A percentile compares a stretch with the other conserved stretches of the same genome.
These are phyloP conservation scores for Euphorbia schlechtendalii DNA, from an alignment of 441 rosid genomes.

Conservation along the genomic window DNA sequence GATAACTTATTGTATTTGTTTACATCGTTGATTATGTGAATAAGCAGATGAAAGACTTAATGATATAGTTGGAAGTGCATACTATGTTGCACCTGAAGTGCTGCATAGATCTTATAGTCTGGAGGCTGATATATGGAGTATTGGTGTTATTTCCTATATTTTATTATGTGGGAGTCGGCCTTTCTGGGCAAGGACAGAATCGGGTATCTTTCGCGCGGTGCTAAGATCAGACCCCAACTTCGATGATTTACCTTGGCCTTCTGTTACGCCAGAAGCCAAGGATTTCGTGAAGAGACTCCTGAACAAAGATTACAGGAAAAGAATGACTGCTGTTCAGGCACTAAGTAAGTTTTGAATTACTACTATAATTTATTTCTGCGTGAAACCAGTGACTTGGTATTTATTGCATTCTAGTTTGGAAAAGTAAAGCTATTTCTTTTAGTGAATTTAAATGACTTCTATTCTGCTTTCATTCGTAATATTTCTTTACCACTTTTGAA, in stretches of 20 bases:
- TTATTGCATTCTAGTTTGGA: background rate
- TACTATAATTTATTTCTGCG: background rate
- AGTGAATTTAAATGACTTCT: background rate
- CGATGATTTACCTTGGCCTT: slow-evolving; percentile 88
- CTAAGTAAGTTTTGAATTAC: slow-evolving; percentile 51
- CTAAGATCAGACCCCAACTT: slow-evolving; percentile 81
- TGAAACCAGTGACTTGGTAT: background rate
- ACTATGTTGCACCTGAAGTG: slow-evolving; percentile 97
- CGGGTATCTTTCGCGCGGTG: slow-evolving; percentile 92
- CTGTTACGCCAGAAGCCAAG: slow-evolving; percentile 72
- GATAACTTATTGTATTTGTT: too few species aligned
- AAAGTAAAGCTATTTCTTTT: background rate
- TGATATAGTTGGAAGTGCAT: slow-evolving; percentile 95
- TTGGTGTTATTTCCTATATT: slow-evolving; percentile 85
- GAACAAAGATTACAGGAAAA: slow-evolving; percentile 85
- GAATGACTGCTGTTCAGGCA: slow-evolving; percentile 95
- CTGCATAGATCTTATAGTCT: slow-evolving; percentile 82
- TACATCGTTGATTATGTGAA: too few species aligned
- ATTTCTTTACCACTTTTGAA: too few species aligned
- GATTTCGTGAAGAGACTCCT: slow-evolving; percentile 89
- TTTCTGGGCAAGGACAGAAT: slow-evolving; percentile 96
- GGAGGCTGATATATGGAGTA: slow-evolving; percentile 96
- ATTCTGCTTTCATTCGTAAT: background rate
- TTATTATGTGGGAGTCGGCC: slow-evolving; percentile 94
- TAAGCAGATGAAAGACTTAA: slow-evolving; percentile 76